Evolutionary conservation across 2,329 filamentous ascomycete species (phyloP).

Genomic region (Diaporthe velutina): DNA sequence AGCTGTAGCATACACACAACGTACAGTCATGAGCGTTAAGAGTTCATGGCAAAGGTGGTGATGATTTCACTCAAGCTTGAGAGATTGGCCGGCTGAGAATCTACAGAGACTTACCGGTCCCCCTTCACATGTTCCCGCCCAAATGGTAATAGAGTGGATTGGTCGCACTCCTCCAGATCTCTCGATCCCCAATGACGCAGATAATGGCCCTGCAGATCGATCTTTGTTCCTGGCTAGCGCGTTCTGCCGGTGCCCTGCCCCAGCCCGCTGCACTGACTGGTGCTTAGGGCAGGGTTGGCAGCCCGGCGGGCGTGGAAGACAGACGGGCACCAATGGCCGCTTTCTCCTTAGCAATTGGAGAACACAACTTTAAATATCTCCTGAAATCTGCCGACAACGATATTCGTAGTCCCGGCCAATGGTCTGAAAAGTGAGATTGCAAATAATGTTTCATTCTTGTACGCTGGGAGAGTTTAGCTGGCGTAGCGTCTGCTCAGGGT

Average conservation of each 20-base stretch:
- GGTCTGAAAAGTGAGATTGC: background rate
- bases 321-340: background rate
- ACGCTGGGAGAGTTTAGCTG: too few relatives aligned
- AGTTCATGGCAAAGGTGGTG: too few relatives aligned
- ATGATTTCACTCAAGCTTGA: fast-evolving
- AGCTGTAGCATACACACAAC: background rate
- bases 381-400: background rate
- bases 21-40: background rate
- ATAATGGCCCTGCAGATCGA: slow-evolving; percentile 37
- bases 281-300: background rate
- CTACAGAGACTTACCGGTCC: background rate
- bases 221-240: slow-evolving; percentile 35
- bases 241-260: background rate
- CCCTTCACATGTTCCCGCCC: slow-evolving; percentile 19
- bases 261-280: too few relatives aligned
- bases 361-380: background rate
- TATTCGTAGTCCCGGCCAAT: background rate
- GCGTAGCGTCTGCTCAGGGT: background rate
- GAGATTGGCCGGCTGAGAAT: background rate
- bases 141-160: background rate
- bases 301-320: too few relatives aligned
- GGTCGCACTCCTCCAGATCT: slow-evolving; percentile 22
- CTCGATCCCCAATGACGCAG: slow-evolving; percentile 34
- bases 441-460: background rate
- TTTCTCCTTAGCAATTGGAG: background rate